A percentile compares a stretch with the other conserved stretches of the same genome.
Conservation (phyloP, 805 yeast species). For the Teunomyces stri region DNA sequence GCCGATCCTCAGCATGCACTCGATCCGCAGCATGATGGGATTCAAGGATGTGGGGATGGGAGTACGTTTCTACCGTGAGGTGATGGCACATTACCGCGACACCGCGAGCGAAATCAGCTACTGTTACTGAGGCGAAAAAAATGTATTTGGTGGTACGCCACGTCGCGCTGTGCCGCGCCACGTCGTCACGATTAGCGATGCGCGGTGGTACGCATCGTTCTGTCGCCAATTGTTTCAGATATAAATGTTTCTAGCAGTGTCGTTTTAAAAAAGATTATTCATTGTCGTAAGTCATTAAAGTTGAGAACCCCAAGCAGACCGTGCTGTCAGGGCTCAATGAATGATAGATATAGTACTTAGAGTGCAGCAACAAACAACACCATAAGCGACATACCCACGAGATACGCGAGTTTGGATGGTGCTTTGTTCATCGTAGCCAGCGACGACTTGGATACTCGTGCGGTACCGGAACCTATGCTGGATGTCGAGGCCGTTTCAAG, state of each 20-base stretch:
- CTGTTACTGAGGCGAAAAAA: background rate
- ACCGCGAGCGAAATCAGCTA: constrained; percentile 7
- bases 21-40: constrained; percentile 38
- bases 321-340: background rate
- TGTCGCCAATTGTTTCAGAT: background rate
- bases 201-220: background rate
- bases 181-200: too few species aligned
- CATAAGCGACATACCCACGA: background rate
- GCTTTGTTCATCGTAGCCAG: background rate
- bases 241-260: background rate
- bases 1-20: constrained; percentile 44
- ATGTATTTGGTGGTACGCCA: too few species aligned
- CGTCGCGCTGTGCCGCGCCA: too few species aligned
- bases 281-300: background rate
- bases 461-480: background rate
- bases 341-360: background rate
- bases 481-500: background rate
- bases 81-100: constrained; percentile 28
- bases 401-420: background rate
- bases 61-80: constrained; percentile 28
- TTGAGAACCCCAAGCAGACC: background rate
- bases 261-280: background rate
- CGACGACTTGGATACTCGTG: background rate
- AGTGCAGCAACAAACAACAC: background rate
- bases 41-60: constrained; percentile 40